A percentile compares a stretch with the other conserved stretches of the same genome.
phyloP scores from a whole-genome alignment of 768 basidiomycete species.

The Amanita jacksonii region DNA sequence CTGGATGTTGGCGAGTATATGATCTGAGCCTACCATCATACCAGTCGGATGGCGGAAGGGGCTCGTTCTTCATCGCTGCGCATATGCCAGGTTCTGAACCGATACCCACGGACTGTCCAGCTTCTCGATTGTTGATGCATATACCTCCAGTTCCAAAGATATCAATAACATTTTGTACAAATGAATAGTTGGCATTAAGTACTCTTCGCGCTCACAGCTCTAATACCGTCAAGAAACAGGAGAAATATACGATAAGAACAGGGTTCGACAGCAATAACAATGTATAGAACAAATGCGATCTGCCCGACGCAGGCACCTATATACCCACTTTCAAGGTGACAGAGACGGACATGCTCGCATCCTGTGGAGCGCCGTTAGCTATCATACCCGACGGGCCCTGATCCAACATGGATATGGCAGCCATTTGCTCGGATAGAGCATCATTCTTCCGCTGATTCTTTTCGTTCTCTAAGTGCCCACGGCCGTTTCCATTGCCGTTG shows the following conservation, averaged over 20 bases:
- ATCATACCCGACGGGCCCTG: constrained; percentile 1
- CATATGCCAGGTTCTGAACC: too few species aligned
- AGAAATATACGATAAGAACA: constrained; percentile 6
- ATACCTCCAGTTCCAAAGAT: background rate
- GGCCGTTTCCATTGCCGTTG: constrained; percentile 15
- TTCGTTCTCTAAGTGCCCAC: constrained; percentile 8
- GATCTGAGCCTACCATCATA: too few species aligned
- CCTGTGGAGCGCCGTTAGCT: background rate
- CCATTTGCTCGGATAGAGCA: constrained; percentile 15
- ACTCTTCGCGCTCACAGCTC: constrained; percentile 1
- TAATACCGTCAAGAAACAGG: constrained; percentile 7
- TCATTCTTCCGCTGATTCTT: constrained; percentile 8
- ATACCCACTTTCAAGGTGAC: background rate
- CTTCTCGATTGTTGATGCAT: too few species aligned
- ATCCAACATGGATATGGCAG: constrained; percentile 16
- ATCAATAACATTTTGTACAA: background rate
- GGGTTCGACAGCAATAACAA: constrained; percentile 7
- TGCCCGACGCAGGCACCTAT: constrained; percentile 5
- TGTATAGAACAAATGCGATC: constrained; percentile 4
- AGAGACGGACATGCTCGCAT: background rate
- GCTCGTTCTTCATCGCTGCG: too few species aligned
- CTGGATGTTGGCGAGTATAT: too few species aligned
- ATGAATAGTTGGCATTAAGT: background rate
- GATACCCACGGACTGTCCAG: too few species aligned
- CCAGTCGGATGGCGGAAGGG: too few species aligned